Conservation (phyloP, 2,329 filamentous ascomycete genomes). For the Cladosporium sp. region DNA sequence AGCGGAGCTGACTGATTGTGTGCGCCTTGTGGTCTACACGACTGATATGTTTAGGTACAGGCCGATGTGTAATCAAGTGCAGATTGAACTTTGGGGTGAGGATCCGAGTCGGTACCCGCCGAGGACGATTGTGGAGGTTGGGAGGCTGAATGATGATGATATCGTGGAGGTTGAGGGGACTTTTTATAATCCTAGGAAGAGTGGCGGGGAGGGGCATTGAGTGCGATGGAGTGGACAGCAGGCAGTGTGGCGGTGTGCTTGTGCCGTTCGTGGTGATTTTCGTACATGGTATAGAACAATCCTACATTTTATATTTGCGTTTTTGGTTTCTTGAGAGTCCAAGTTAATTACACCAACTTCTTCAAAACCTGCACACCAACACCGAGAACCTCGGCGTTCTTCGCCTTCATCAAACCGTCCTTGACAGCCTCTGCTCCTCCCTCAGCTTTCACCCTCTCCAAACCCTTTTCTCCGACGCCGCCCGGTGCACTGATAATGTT, state of each 20-base stretch:
- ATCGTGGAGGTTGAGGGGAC: conserved; percentile 24
- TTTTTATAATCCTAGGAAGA: conserved; percentile 11
- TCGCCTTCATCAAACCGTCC: conserved; percentile 66
- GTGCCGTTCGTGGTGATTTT: background rate
- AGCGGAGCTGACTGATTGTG: conserved; percentile 27
- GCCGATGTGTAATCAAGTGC: conserved; percentile 37
- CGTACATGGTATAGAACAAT: background rate
- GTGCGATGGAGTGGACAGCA: no score
- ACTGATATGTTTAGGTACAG: conserved; percentile 40
- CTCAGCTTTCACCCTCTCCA: conserved; percentile 59
- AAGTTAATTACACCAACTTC: conserved; percentile 44
- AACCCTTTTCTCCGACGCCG: conserved; percentile 62
- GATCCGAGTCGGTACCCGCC: conserved; percentile 30
- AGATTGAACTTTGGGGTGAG: conserved; percentile 36
- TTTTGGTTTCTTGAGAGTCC: background rate
- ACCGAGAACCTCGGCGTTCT: conserved; percentile 68
- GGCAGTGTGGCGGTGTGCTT: background rate
- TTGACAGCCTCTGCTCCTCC: conserved; percentile 69
- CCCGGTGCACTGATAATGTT: conserved; percentile 71
- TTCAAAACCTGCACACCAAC: conserved; percentile 73
- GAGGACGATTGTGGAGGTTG: conserved; percentile 37
- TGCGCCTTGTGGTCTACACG: conserved; percentile 35
- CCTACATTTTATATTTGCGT: background rate
- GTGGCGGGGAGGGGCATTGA: background rate
- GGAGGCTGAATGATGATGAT: conserved; percentile 33